Base-by-base conservation (phyloP, 176 grass and related monocot species). In the Phragmites australis region DNA sequence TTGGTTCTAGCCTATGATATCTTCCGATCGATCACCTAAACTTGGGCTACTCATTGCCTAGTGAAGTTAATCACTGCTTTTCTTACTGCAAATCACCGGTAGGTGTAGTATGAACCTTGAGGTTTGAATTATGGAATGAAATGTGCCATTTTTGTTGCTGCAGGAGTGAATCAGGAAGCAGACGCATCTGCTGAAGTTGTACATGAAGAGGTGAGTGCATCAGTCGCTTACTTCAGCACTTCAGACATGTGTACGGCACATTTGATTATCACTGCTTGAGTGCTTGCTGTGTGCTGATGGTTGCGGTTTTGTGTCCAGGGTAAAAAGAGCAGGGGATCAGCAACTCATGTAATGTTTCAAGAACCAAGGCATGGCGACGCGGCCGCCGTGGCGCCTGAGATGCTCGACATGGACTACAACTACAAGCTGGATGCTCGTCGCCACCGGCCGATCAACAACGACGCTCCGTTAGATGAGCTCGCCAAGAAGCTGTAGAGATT, bases 401-500 rank as follows among this genome's bases (percentile, higher is more conserved):
- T 92, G 72, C 51, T 87, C 65, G 21, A 48, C 44, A 82, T 39
- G 78, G 92, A 94, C 77, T 91, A 94, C 84, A 39, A 59, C 26
- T 6, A 1, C 45, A 65, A 26, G 44, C 2, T 6, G 34, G 18
- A n/a, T 3, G 45, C 60, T 3, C 81, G 30, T 21, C 73, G 63
- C 56, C 89, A 82, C n/a, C 76, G 53, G 9, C 89, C 92, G n/a
- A 87, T 91, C 66, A 84, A 92, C 82, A 94, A 91, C 39, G 86
- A 73, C n/a, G 84, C 71, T 2, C 82, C 82, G 6, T 46, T 85
- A 8, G 64, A 67, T 9, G 74, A 74, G n/a, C 72, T 69, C 10
- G 48, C 12, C 44, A 17, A 87, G 16, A 91, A 70, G 73, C 88
- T 78, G 0, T 90, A 78, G 66, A 27, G n/a, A 50, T 54, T 58